Base-by-base conservation (phyloP, 176 grass and related monocot genomes). In the Poa pratensis region DNA sequence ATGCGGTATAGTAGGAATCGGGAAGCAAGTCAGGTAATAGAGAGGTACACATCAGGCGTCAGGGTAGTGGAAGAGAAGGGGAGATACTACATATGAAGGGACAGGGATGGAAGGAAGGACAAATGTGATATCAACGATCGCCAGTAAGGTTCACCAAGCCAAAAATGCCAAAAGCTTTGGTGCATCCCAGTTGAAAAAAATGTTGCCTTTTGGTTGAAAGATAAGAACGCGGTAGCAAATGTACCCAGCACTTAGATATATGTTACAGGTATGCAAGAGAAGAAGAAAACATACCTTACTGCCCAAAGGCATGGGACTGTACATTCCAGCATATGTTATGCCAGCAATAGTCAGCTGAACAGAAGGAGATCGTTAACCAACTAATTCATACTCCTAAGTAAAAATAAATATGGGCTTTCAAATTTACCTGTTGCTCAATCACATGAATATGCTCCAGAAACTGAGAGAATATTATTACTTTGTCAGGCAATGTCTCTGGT, bases 381-480 rank as follows among this genome's bases (percentile, higher is more conserved):
- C 49, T 61, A 60, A 20, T 79, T 57, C 32, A 76, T 17, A 83
- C 72, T 59, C 34, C 60, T 39, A 74, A 59, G 61, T 9, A 65
- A 68, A 75, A 7, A 16, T 55, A 40, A 35, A 46, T 55, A 82
- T 23, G 50, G 9, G 57, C 2, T 75, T 77, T 78, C 43, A 64
- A 76, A 73, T 46, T 80, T 91, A 98, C 96, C 87, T 95, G 96
- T 85, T 95, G 89, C 75, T 94, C 84, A 94, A 98, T 94, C 74
- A 98, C 93, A 90, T 92, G 87, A 63, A 98, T 94, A 83, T 98
- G 96, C 88, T 94, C 96, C 24, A 98, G 91, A 92, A 98, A 98
- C 87, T 98, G 96, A 80, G 96, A 94, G 77, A 98, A 98, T 89
- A 98, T 90, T 78, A 95, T 95, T 58, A 98, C 88, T 94, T 98